Percentiles rank a stretch among this genome's conserved stretches.
phyloP scores from a whole-genome alignment of 2,329 filamentous ascomycete genomes.

The Fusarium tricinctum region DNA sequence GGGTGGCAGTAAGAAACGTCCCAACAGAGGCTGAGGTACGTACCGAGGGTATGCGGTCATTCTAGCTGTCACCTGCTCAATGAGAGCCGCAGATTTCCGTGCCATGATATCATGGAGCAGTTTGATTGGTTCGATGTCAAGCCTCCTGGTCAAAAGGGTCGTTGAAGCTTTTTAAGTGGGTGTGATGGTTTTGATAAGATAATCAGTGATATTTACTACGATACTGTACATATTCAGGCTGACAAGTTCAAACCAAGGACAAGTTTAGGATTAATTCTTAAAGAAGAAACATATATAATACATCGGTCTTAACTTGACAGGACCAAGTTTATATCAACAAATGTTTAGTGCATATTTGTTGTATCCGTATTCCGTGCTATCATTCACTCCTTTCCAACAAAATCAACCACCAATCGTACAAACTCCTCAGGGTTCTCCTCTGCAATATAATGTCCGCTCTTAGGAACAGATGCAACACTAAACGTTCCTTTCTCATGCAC shows the following conservation, averaged over 20 bases:
- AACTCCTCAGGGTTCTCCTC: slow-evolving; percentile 29
- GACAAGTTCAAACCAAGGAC: too few species aligned
- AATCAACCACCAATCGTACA: slow-evolving; percentile 16
- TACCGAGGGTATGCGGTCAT: slow-evolving; percentile 33
- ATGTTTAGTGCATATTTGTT: too few species aligned
- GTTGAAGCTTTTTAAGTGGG: slow-evolving; percentile 16
- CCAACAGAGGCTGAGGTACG: slow-evolving; percentile 7
- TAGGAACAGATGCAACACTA: slow-evolving; percentile 13
- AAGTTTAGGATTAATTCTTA: too few species aligned
- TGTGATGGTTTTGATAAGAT: slow-evolving; percentile 41
- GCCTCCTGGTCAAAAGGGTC: slow-evolving; percentile 31
- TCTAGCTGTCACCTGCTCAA: slow-evolving; percentile 16
- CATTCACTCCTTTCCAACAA: slow-evolving; percentile 14
- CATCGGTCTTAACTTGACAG: too few species aligned
- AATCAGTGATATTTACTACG: slow-evolving; percentile 25
- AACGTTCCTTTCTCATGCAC: slow-evolving; percentile 21
- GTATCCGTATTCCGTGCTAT: too few species aligned
- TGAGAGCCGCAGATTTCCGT: slow-evolving; percentile 47
- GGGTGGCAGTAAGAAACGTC: slow-evolving; percentile 32
- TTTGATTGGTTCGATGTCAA: slow-evolving; percentile 37
- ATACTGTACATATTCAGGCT: too few species aligned
- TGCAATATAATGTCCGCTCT: slow-evolving; percentile 28
- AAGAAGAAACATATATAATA: too few species aligned
- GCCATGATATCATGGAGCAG: slow-evolving; percentile 38
- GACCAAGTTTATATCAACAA: too few species aligned